Evolutionary conservation across 257 asterid genomes (phyloP).

Genomic region (Fraxinus quadrangulata): DNA sequence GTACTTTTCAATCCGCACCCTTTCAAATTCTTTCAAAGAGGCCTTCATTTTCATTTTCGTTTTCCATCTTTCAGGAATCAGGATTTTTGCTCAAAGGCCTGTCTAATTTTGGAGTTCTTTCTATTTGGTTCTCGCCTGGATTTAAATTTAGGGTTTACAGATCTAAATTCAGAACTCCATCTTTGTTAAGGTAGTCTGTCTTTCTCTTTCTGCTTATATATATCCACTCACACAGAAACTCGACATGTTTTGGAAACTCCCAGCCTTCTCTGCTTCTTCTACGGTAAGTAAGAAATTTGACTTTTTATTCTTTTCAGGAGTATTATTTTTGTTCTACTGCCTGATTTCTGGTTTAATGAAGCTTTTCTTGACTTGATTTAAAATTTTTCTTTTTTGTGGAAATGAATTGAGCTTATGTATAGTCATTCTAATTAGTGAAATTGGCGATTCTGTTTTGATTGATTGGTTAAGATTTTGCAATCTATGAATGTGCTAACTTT

Average conservation of each 20-base stretch:
- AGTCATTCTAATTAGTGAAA: too few species aligned
- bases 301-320: too few species aligned
- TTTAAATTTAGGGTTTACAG: slow-evolving; percentile 15
- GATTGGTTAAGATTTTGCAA: too few species aligned
- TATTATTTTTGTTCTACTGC: slow-evolving; percentile 10
- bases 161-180: slow-evolving; percentile 11
- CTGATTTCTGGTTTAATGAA: too few species aligned
- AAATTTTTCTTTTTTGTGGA: too few species aligned
- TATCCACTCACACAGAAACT: slow-evolving; percentile 11
- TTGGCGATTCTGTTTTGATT: too few species aligned
- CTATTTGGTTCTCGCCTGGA: not conserved
- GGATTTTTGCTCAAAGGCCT: slow-evolving; percentile 38
- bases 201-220: slow-evolving; percentile 9
- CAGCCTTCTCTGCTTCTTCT: too few species aligned
- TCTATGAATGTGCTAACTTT: too few species aligned
- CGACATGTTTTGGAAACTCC: slow-evolving; percentile 46
- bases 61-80: slow-evolving; percentile 36
- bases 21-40: not conserved
- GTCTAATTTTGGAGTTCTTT: not conserved
- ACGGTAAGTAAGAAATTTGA: too few species aligned
- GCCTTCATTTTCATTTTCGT: not conserved
- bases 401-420: too few species aligned
- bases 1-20: not conserved
- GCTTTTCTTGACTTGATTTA: too few species aligned
- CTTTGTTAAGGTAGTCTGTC: slow-evolving; percentile 8